Evolutionary conservation across 2,329 filamentous ascomycete species (phyloP).

Genomic region (Cercospora sp.): DNA sequence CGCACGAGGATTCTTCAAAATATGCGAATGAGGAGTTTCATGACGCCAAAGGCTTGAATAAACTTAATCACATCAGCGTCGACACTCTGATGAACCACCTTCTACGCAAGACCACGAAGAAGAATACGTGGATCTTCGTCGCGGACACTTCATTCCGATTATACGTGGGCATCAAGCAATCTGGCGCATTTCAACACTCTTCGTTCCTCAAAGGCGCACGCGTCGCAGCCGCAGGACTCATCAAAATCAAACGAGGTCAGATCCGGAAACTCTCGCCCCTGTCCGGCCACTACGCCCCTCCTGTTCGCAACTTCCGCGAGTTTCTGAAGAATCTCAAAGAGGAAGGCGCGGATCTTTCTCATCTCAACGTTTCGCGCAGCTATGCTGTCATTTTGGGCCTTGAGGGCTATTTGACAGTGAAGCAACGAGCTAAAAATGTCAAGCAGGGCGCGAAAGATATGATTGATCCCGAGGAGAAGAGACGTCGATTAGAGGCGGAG

Average conservation of each 20-base stretch:
- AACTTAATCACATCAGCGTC: conserved; percentile 67
- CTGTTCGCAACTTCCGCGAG: conserved; percentile 76
- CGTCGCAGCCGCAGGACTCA: conserved; percentile 78
- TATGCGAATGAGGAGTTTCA: conserved; percentile 67
- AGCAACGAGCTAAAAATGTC: conserved; percentile 62
- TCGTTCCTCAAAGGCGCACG: conserved; percentile 83
- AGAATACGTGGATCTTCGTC: conserved; percentile 93
- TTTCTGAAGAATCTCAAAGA: conserved; percentile 74
- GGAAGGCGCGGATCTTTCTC: conserved; percentile 74
- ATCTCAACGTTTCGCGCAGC: conserved; percentile 74
- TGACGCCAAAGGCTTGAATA: conserved; percentile 60
- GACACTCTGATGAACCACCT: conserved; percentile 76
- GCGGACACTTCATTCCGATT: conserved; percentile 81
- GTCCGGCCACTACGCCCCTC: conserved; percentile 79
- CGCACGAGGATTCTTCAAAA: conserved; percentile 62
- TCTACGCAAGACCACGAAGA: conserved; percentile 74
- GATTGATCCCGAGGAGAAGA: conserved; percentile 61
- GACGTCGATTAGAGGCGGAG: conserved; percentile 48
- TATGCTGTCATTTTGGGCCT: conserved; percentile 82
- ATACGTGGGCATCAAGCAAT: conserved; percentile 87
- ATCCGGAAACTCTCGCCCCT: conserved; percentile 69
- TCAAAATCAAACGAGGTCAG: conserved; percentile 80
- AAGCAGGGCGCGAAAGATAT: conserved; percentile 60
- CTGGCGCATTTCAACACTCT: conserved; percentile 85
- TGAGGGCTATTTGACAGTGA: conserved; percentile 73